Conservation (phyloP, 768 basidiomycete genomes). For the Pulveroboletus sp. region DNA sequence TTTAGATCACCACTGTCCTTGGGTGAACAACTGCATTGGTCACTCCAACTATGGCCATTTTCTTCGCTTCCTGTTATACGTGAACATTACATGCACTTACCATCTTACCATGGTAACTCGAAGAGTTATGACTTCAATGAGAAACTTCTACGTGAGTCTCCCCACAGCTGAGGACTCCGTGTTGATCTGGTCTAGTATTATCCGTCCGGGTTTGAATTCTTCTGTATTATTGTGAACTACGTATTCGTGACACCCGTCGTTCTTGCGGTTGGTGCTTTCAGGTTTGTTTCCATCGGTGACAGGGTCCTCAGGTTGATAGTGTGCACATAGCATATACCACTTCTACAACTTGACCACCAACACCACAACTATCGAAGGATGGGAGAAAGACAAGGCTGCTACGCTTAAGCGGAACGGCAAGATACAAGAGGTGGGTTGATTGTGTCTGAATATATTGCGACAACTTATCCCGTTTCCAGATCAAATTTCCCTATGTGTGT, state of each 20-base stretch:
- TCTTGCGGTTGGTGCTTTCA: constrained; percentile 85
- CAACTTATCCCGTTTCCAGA: constrained; percentile 34
- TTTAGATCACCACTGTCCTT: constrained; percentile 86
- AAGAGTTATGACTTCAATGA: constrained; percentile 49
- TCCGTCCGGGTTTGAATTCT: constrained; percentile 60
- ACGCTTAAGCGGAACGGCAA: constrained; percentile 80
- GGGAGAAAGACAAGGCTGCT: constrained; percentile 96
- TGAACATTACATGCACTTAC: constrained; percentile 85
- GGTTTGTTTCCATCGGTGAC: constrained; percentile 38
- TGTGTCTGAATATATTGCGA: background rate
- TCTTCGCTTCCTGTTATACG: constrained; percentile 87
- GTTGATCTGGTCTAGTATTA: constrained; percentile 49
- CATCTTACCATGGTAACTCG: constrained; percentile 79
- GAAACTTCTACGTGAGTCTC: constrained; percentile 49
- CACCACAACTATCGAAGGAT: constrained; percentile 93
- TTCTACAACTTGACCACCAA: constrained; percentile 73
- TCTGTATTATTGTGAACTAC: constrained; percentile 87
- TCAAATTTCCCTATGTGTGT: constrained; percentile 92
- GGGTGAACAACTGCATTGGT: constrained; percentile 94
- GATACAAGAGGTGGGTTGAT: constrained; percentile 60
- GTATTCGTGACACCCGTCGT: constrained; percentile 81
- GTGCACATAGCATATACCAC: constrained; percentile 67
- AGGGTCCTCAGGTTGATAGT: constrained; percentile 14
- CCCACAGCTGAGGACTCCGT: background rate
- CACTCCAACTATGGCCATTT: constrained; percentile 87